A percentile compares a stretch with the other conserved stretches of the same genome.
Evolutionary conservation across 768 basidiomycete genomes (phyloP).

Genomic region (Hypsizygus marmoreus): DNA sequence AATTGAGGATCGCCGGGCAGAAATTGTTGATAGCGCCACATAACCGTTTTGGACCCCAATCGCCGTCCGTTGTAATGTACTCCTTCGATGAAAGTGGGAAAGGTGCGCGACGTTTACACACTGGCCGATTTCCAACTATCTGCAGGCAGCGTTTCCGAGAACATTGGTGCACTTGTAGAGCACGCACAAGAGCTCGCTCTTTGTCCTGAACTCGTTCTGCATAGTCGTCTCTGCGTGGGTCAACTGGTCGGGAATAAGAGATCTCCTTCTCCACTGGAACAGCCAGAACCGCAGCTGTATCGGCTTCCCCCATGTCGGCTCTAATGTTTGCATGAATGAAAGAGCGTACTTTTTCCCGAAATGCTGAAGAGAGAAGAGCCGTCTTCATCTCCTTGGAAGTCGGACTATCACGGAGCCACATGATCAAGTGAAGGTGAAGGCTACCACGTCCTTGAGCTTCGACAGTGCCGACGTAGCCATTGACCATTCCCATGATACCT

Average conservation of each 20-base stretch:
- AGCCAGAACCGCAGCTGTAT: slow-evolving; percentile 6
- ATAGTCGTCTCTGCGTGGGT: slow-evolving; percentile 28
- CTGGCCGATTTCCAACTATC: slow-evolving; percentile 7
- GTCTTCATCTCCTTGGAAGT: slow-evolving; percentile 16
- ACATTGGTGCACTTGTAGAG: slow-evolving; percentile 37
- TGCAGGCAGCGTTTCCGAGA: slow-evolving; percentile 21
- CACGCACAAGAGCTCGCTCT: slow-evolving; percentile 25
- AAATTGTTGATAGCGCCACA: slow-evolving; percentile 28
- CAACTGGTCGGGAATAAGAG: slow-evolving; percentile 34
- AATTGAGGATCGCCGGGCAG: slow-evolving; percentile 24
- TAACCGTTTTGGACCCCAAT: slow-evolving; percentile 27
- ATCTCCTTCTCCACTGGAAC: slow-evolving; percentile 21
- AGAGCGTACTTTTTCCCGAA: slow-evolving; percentile 22
- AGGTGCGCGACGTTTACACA: slow-evolving; percentile 38
- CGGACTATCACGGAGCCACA: slow-evolving; percentile 38
- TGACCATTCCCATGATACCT: slow-evolving; percentile 35
- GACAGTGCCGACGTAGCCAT: slow-evolving; percentile 37
- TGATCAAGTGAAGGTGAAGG: slow-evolving; percentile 40
- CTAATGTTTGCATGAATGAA: slow-evolving; percentile 34
- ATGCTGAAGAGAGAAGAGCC: slow-evolving; percentile 23
- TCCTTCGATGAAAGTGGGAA: slow-evolving; percentile 20
- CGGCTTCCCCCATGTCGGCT: slow-evolving; percentile 28
- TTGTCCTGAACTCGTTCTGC: not conserved
- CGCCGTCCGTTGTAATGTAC: slow-evolving; percentile 25
- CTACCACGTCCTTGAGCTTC: slow-evolving; percentile 44